Evolutionary conservation across 257 asterid genomes (phyloP).

Genomic region (Fraxinus americana): DNA sequence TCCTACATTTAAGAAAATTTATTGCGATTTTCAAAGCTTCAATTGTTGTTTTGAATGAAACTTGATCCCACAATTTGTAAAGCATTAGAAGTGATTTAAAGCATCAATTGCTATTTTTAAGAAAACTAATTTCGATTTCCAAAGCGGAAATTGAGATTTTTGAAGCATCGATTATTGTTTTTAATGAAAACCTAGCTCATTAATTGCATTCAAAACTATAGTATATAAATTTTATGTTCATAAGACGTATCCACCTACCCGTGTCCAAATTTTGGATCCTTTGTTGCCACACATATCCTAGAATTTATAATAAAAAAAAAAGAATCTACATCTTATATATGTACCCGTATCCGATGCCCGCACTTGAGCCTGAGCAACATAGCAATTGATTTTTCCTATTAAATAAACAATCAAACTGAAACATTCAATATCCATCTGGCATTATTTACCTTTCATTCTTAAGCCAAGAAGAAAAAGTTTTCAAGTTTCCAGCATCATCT

Average conservation of each 20-base stretch:
- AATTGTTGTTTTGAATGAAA: too few species aligned
- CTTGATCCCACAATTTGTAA: too few species aligned
- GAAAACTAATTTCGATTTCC: neutral
- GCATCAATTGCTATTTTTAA: neutral
- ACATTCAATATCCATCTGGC: neutral
- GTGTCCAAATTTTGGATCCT: neutral
- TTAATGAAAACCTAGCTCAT: neutral
- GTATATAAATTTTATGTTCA: neutral
- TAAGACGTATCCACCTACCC: neutral
- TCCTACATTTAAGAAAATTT: too few species aligned
- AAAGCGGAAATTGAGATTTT: too few species aligned
- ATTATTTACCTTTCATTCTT: neutral
- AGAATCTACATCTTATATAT: neutral
- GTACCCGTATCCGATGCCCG: neutral
- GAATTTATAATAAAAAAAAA: neutral
- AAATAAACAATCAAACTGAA: neutral
- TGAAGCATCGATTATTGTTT: too few species aligned
- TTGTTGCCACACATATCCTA: neutral
- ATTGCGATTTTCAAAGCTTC: too few species aligned
- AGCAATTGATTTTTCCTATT: neutral
- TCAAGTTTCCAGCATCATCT: slow-evolving; percentile 13
- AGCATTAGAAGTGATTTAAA: too few species aligned
- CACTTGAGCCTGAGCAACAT: neutral
- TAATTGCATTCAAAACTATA: neutral
- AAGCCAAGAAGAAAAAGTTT: slow-evolving; percentile 13